phyloP scores from a whole-genome alignment of 2,329 filamentous ascomycete species.

The Cordyceps fumosorosea region DNA sequence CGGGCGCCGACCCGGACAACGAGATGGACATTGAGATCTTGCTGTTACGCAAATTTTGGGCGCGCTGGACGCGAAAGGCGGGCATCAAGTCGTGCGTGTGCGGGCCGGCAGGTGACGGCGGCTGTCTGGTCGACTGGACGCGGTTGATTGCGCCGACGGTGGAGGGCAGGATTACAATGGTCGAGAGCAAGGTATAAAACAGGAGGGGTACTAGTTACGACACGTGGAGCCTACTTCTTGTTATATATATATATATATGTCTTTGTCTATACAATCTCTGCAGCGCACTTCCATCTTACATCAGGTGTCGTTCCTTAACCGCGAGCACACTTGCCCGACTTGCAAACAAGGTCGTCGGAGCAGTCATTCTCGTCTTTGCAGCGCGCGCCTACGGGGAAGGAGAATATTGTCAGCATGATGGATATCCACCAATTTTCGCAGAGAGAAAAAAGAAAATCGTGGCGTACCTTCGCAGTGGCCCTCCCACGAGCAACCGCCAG shows the following conservation, averaged over 20 bases:
- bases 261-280: background rate
- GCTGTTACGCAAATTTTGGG: conserved; percentile 61
- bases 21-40: conserved; percentile 50
- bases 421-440: too few relatives aligned
- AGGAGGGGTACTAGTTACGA: background rate
- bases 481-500: conserved; percentile 16
- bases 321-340: conserved; percentile 17
- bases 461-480: conserved; percentile 15
- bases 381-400: conserved; percentile 17
- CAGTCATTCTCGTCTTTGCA: conserved; percentile 20
- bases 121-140: conserved; percentile 67
- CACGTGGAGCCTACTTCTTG: background rate
- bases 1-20: conserved; percentile 30
- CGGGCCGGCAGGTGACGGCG: conserved; percentile 48
- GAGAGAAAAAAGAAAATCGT: too few relatives aligned
- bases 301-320: background rate
- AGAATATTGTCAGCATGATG: background rate
- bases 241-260: background rate
- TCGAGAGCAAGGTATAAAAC: conserved; percentile 20
- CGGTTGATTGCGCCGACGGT: conserved; percentile 69
- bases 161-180: conserved; percentile 65
- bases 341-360: conserved; percentile 20
- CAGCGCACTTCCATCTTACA: conserved; percentile 3
- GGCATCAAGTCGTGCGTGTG: conserved; percentile 50
- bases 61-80: conserved; percentile 66